phyloP scores from a whole-genome alignment of 148 eudicot genomes.

The Persicaria tinctoria region DNA sequence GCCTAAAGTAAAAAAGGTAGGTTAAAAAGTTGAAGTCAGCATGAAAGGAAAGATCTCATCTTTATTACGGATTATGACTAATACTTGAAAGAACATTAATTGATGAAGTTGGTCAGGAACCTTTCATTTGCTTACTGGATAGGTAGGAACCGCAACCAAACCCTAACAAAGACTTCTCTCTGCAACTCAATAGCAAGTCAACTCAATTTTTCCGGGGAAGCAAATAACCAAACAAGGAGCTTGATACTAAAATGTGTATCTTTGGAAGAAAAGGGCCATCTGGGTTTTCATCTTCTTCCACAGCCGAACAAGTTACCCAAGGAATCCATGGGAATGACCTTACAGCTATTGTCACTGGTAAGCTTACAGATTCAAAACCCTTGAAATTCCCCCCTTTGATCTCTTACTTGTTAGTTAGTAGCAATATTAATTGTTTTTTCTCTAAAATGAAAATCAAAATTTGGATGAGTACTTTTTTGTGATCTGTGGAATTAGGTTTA shows the following conservation, averaged over 20 bases:
- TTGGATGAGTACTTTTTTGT: neutral
- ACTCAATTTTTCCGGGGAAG: no score
- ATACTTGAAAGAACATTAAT: neutral
- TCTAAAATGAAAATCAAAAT: neutral
- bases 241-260: conserved; percentile 43
- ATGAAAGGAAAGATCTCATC: neutral
- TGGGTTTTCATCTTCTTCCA: conserved; percentile 72
- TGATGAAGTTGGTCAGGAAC: no score
- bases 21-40: neutral
- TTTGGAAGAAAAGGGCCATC: conserved; percentile 62
- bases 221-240: no score
- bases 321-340: conserved; percentile 70
- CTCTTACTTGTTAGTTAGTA: neutral
- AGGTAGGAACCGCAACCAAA: no score
- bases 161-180: no score
- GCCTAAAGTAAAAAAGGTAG: neutral
- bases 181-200: no score
- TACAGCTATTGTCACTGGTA: conserved; percentile 87
- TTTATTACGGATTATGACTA: no score
- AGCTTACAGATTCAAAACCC: neutral
- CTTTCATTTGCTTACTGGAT: no score
- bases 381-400: neutral
- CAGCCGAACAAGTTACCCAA: conserved; percentile 65
- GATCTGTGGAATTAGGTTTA: no score
- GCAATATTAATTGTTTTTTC: neutral